Conservation (phyloP, 2,329 filamentous ascomycete genomes). For the Colletotrichum godetiae region DNA sequence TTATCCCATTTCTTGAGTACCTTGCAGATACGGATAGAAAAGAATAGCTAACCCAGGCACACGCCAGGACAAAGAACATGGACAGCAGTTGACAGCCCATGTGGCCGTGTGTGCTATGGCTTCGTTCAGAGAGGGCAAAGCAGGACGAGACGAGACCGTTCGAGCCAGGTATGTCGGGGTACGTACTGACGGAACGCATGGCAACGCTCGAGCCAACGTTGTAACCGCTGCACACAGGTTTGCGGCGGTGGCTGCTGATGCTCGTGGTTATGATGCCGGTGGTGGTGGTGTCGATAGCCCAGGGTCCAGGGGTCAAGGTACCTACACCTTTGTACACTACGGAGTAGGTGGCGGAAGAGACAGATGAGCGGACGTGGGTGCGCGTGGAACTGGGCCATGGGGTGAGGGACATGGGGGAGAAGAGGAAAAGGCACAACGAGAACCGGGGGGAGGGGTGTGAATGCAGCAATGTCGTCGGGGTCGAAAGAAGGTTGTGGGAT, state of each 20-base stretch:
- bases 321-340: too few species aligned
- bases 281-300: slow-evolving; percentile 4
- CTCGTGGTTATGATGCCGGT: slow-evolving; percentile 15
- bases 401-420: slow-evolving; percentile 9
- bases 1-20: neutral
- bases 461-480: slow-evolving; percentile 19
- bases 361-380: slow-evolving; percentile 29
- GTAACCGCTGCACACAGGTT: neutral
- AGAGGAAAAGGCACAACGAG: neutral
- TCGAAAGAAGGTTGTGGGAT: slow-evolving; percentile 38
- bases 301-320: slow-evolving; percentile 17
- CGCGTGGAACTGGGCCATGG: slow-evolving; percentile 15
- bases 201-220: slow-evolving; percentile 24
- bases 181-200: slow-evolving; percentile 6
- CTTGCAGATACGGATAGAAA: neutral
- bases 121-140: neutral
- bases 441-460: slow-evolving; percentile 16
- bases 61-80: neutral
- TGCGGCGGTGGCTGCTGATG: neutral
- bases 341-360: too few species aligned
- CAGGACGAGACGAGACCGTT: neutral
- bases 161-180: slow-evolving; percentile 6
- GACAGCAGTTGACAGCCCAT: neutral
- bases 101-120: neutral
- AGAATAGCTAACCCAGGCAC: neutral